These are phyloP conservation scores for Limnanthes douglasii DNA, from an alignment of 345 rosid genomes.

Conservation along the genomic window DNA sequence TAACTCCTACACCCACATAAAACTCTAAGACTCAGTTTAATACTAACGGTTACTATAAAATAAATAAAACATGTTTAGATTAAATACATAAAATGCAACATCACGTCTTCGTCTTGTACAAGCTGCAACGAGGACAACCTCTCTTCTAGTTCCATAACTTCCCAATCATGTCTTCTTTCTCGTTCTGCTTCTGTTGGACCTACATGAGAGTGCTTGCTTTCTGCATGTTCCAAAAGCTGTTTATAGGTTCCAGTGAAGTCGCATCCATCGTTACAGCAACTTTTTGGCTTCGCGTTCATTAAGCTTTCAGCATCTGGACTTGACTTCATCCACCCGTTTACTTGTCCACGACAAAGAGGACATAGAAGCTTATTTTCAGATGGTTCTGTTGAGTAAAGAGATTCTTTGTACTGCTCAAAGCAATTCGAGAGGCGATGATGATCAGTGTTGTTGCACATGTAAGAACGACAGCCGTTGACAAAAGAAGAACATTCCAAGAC, in stretches of 20 bases:
- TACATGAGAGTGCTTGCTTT: too few species aligned
- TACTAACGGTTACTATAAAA: too few species aligned
- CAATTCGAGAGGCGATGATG: slow-evolving; percentile 77
- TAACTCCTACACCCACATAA: too few species aligned
- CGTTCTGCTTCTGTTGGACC: too few species aligned
- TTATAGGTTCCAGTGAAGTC: slow-evolving; percentile 33
- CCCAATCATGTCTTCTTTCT: too few species aligned
- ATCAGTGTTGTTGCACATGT: slow-evolving; percentile 56
- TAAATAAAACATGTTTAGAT: too few species aligned
- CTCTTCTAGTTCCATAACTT: too few species aligned
- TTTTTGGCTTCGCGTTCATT: slow-evolving; percentile 44
- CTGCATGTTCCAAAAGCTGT: too few species aligned
- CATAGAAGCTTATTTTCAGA: slow-evolving; percentile 20
- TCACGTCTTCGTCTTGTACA: too few species aligned
- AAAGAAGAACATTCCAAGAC: slow-evolving; percentile 43
- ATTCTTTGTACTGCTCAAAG: slow-evolving; percentile 29
- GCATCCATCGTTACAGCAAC: slow-evolving; percentile 30
- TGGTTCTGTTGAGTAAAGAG: slow-evolving; percentile 6
- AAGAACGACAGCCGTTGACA: slow-evolving; percentile 48
- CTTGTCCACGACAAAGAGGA: slow-evolving; percentile 49
- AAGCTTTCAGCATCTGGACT: slow-evolving; percentile 29
- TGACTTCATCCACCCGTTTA: slow-evolving; percentile 26
- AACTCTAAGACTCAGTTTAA: too few species aligned
- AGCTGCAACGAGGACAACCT: too few species aligned
- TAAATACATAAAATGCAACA: too few species aligned